Evolutionary conservation across 805 yeast genomes (phyloP), one percentile per base, ranked within the genome.

Genomic region (Sugiyamaella qingdaonensis): DNA sequence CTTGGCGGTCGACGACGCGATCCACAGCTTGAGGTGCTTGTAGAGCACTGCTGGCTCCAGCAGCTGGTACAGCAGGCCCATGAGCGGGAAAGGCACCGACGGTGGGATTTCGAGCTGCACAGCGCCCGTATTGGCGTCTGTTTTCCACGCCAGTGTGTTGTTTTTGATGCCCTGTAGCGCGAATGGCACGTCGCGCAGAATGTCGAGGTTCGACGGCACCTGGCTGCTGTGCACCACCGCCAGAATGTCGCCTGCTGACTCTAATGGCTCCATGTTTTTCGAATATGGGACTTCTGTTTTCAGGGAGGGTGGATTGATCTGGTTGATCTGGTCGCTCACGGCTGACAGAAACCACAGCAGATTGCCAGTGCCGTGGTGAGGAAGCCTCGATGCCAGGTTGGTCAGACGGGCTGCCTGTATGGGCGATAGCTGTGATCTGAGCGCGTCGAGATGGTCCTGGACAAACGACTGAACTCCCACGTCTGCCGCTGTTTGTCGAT

Each of bases 1-100:
- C 60, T 52, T 54, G 68, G 59, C 67, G 65, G 42, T 61, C 48
- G 19, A 60, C 47, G 36, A 68, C 71, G 10, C 76, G 57, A 18
- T 63, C 60, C 13, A 14, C 18, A 49, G 52, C 3, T 65, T 67
- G 34, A 88, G 67, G 42, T 72, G 66, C 49, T 77, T 75, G 67
- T 79, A 88, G 2, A 89, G 68, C 33, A 90, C 68, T 0, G 88
- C 92, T 1, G 89, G 85, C 65, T 90, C 97, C 39, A 85, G 70
- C 1, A 86, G 68, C 27, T 74, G 66, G 52, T 77, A 80, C 32
- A 88, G 65, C 27, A 82, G 60, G 0, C 82, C 82, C 44, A 84
- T 74, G 21, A 78, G 72, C 4, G 89, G 78, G 55, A 77, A 78
- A 24, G 82, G 78, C 13, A 85, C 24, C 44, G 58, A 9, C 48